phyloP scores from a whole-genome alignment of 2,329 filamentous ascomycete genomes.

The Monilinia laxa region DNA sequence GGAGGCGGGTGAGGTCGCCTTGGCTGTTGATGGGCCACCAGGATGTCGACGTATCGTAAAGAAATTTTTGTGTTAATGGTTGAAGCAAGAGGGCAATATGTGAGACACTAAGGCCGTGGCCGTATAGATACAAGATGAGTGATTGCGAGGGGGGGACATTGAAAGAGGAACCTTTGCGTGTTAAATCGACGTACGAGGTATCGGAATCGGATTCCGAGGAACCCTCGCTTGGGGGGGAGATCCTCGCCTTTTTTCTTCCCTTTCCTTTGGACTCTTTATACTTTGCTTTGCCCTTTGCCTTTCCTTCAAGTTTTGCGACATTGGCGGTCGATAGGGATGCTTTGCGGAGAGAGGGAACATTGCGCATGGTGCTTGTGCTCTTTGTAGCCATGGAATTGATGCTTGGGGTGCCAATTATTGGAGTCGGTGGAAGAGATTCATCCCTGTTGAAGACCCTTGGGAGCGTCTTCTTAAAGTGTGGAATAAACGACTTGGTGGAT shows the following conservation, averaged over 20 bases:
- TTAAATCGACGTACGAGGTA: constrained; percentile 8
- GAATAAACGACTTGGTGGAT: background rate
- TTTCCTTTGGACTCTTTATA: background rate
- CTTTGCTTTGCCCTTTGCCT: background rate
- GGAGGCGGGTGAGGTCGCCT: constrained; percentile 28
- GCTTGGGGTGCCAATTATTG: background rate
- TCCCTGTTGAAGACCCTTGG: background rate
- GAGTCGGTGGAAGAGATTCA: background rate
- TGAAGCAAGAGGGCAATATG: background rate
- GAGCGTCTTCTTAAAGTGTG: background rate
- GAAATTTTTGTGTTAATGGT: background rate
- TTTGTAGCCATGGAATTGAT: background rate
- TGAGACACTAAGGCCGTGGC: background rate
- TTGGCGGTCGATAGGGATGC: background rate
- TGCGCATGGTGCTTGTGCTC: background rate
- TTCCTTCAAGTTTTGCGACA: background rate
- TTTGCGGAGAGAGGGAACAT: background rate
- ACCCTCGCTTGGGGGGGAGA: background rate
- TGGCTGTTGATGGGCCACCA: constrained; percentile 29
- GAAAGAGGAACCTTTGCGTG: background rate
- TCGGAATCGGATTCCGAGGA: constrained; percentile 7
- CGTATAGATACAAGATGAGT: constrained; percentile 1
- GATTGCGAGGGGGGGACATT: constrained; percentile 2
- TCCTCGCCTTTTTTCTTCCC: background rate
- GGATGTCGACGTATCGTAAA: background rate